Evolutionary conservation across 139 green algal species (phyloP).

Genomic region (Chlorella ohadii): DNA sequence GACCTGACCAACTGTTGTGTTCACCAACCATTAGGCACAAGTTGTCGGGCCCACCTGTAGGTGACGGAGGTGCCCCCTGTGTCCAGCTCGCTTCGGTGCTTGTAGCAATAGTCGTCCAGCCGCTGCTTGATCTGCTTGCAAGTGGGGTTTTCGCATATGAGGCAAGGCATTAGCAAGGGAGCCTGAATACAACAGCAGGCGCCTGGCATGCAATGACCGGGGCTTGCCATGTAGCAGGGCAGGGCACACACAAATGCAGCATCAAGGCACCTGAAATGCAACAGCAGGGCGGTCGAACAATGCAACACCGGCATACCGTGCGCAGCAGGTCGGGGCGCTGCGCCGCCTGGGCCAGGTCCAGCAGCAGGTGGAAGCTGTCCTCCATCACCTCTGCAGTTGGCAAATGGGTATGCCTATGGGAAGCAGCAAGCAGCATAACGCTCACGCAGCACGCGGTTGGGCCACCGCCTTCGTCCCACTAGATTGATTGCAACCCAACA

Average conservation of each 20-base stretch:
- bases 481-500: no score
- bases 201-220: neutral
- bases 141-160: no score
- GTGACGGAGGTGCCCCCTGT: neutral
- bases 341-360: conserved; percentile 10
- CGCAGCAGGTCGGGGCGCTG: conserved; percentile 6
- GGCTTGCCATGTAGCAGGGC: neutral
- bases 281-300: no score
- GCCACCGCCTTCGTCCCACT: no score
- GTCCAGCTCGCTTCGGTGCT: neutral
- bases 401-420: no score
- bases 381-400: conserved; percentile 17
- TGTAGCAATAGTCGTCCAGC: conserved; percentile 16
- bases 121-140: neutral
- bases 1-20: no score
- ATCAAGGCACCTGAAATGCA: neutral
- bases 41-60: neutral
- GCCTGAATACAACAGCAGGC: neutral
- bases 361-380: conserved; percentile 19
- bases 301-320: neutral
- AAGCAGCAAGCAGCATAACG: neutral
- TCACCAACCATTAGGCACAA: no score
- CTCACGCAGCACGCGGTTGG: no score
- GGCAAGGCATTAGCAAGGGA: no score
- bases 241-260: neutral